These are phyloP conservation scores for Nannochloris sp. DNA, from an alignment of 139 green algal species.

Conservation along the genomic window DNA sequence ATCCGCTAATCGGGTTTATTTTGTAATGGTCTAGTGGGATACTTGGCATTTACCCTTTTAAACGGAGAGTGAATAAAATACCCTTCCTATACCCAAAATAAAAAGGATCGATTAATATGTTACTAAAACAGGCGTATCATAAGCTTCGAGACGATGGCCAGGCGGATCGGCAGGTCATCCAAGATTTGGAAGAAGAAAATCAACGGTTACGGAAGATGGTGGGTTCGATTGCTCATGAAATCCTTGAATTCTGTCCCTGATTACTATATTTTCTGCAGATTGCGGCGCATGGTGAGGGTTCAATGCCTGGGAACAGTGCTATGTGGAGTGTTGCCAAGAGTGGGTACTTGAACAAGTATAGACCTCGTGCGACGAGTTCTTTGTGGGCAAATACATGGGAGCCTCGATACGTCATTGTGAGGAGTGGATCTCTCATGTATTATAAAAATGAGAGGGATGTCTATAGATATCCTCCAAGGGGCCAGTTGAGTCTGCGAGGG, in stretches of 20 bases:
- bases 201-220: conserved; percentile 21
- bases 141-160: too few species aligned
- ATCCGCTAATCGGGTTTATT: too few species aligned
- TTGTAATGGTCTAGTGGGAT: too few species aligned
- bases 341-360: conserved; percentile 48
- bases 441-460: conserved; percentile 39
- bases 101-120: too few species aligned
- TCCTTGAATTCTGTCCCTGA: too few species aligned
- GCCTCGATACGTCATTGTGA: conserved; percentile 39
- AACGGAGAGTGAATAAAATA: too few species aligned
- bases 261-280: too few species aligned
- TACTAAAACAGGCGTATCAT: too few species aligned
- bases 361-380: conserved; percentile 16
- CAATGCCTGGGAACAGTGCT: conserved; percentile 14
- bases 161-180: not conserved
- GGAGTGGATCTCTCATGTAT: conserved; percentile 32
- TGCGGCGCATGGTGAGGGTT: not conserved
- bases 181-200: conserved; percentile 21
- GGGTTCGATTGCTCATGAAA: not conserved
- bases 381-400: conserved; percentile 35
- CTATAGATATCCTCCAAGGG: conserved; percentile 24
- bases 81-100: too few species aligned
- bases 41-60: too few species aligned
- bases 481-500: conserved; percentile 33
- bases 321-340: conserved; percentile 11